These are phyloP conservation scores for Seiridium cupressi DNA, from an alignment of 2,329 filamentous ascomycete genomes.

Conservation along the genomic window DNA sequence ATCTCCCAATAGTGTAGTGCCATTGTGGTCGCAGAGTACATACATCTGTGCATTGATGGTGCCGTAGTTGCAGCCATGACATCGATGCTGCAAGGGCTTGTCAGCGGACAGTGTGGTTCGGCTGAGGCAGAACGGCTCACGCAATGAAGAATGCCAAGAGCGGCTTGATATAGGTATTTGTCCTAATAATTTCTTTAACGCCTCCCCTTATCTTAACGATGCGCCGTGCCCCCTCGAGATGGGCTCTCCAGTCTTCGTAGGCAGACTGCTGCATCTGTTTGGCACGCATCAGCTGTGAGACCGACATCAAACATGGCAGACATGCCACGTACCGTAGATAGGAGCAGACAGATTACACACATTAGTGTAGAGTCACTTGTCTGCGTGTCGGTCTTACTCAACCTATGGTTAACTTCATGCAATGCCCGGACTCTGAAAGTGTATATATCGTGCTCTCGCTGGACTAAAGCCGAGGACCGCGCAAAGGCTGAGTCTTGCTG, in stretches of 20 bases:
- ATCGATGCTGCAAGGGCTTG: conserved; percentile 10
- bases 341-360: conserved; percentile 16
- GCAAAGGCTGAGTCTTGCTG: conserved; percentile 8
- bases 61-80: conserved; percentile 14
- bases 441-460: conserved; percentile 11
- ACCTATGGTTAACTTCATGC: conserved; percentile 12
- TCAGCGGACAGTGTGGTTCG: background rate
- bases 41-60: conserved; percentile 11
- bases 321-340: conserved; percentile 11
- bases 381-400: conserved; percentile 12
- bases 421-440: conserved; percentile 13
- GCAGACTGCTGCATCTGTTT: conserved; percentile 15
- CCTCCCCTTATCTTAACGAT: conserved; percentile 14
- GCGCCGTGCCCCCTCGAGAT: conserved; percentile 14
- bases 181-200: conserved; percentile 8
- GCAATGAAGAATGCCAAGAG: conserved; percentile 12
- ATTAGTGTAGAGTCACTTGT: conserved; percentile 16
- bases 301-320: background rate
- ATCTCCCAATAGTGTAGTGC: conserved; percentile 13
- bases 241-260: conserved; percentile 14
- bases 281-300: background rate
- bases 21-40: conserved; percentile 12
- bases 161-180: conserved; percentile 13
- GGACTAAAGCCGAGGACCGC: conserved; percentile 5
- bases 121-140: conserved; percentile 6